Conservation (phyloP, 306 rosid genomes). For the Inga laurina region DNA sequence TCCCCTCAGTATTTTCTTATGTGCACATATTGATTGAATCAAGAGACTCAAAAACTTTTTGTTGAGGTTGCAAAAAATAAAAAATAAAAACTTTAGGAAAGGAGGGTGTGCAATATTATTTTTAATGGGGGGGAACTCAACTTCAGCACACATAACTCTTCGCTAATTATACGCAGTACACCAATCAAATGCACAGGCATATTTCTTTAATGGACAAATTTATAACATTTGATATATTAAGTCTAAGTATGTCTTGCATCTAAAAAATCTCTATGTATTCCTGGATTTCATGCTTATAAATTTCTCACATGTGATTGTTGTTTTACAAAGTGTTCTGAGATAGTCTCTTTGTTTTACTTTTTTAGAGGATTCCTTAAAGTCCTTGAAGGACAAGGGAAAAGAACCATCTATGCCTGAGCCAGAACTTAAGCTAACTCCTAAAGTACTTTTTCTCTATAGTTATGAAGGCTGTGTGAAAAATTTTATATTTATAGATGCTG, state of each 20-base stretch:
- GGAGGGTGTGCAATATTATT: too few relatives aligned
- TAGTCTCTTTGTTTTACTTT: constrained; percentile 33
- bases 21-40: too few relatives aligned
- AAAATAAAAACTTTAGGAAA: too few relatives aligned
- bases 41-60: too few relatives aligned
- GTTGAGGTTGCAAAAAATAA: too few relatives aligned
- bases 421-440: constrained; percentile 94
- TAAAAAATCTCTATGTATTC: background rate
- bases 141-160: too few relatives aligned
- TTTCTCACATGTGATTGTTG: background rate
- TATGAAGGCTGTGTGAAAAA: constrained; percentile 93
- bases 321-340: constrained; percentile 29
- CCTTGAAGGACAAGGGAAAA: constrained; percentile 69
- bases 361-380: constrained; percentile 71
- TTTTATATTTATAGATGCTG: constrained; percentile 72
- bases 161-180: too few relatives aligned
- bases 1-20: too few relatives aligned
- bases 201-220: too few relatives aligned
- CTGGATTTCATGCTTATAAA: too few relatives aligned
- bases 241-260: constrained; percentile 18
- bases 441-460: constrained; percentile 98
- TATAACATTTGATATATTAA: background rate
- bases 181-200: too few relatives aligned
- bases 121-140: too few relatives aligned
- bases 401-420: constrained; percentile 77